A percentile compares a stretch with the other conserved stretches of the same genome.
Conservation (phyloP, 1,284 basidiomycete species). For the Cystobasidium slooffiae region DNA sequence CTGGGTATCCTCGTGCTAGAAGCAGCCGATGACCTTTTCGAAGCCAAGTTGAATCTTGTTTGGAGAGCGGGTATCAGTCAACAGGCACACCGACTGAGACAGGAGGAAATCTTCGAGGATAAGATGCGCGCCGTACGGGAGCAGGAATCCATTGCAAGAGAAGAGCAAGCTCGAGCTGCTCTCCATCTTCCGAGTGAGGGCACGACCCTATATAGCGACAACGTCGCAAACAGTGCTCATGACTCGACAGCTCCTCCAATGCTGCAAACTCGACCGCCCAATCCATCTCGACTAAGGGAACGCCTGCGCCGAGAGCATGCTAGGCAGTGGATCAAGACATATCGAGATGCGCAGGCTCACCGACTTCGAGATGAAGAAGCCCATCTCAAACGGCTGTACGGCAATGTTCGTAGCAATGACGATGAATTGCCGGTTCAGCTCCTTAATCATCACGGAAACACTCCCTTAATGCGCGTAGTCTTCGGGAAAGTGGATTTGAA, state of each 20-base stretch:
- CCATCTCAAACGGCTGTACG: conserved; percentile 51
- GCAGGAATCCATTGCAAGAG: not conserved
- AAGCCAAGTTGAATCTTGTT: conserved; percentile 76
- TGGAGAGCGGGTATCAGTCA: conserved; percentile 78
- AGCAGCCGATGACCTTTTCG: conserved; percentile 85
- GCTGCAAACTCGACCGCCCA: conserved; percentile 36
- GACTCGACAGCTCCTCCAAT: too few relatives aligned
- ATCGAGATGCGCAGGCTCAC: conserved; percentile 58
- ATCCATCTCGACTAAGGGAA: conserved; percentile 69
- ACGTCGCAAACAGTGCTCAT: not conserved
- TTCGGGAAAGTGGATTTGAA: conserved; percentile 67
- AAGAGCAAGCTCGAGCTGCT: not conserved
- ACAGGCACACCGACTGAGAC: conserved; percentile 71
- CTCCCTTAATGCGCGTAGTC: conserved; percentile 75
- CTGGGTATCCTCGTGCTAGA: conserved; percentile 71
- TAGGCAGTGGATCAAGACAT: conserved; percentile 74
- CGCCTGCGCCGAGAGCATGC: conserved; percentile 75
- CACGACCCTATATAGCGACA: not conserved
- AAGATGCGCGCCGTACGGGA: conserved; percentile 62
- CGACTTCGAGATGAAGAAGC: conserved; percentile 61
- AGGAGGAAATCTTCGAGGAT: conserved; percentile 66
- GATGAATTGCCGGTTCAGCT: conserved; percentile 60
- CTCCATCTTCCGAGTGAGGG: not conserved
- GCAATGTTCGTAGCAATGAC: conserved; percentile 25
- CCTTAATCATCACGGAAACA: conserved; percentile 60